These are phyloP conservation scores for Aureobasidium vineae DNA, from an alignment of 2,329 filamentous ascomycete species.

Conservation along the genomic window DNA sequence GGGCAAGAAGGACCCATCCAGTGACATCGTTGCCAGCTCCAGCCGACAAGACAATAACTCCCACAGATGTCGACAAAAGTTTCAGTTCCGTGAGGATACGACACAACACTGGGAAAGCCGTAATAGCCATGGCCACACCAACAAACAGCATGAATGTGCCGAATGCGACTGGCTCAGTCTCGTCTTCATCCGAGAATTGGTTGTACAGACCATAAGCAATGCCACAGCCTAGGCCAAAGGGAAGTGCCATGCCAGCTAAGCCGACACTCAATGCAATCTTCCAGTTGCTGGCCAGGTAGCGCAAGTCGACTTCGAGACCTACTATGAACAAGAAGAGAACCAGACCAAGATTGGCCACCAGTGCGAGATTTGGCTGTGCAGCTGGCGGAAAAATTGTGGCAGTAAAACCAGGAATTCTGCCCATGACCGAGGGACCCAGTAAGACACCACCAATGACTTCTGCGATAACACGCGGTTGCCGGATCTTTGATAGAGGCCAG, in stretches of 20 bases:
- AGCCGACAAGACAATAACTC: constrained; percentile 83
- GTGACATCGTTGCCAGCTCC: constrained; percentile 91
- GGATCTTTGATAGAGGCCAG: constrained; percentile 71
- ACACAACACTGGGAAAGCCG: constrained; percentile 84
- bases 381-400: constrained; percentile 70
- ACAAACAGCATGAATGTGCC: constrained; percentile 73
- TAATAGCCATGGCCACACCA: constrained; percentile 90
- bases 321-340: constrained; percentile 86
- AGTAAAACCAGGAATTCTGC: constrained; percentile 76
- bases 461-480: constrained; percentile 78
- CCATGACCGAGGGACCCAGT: constrained; percentile 83
- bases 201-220: constrained; percentile 80
- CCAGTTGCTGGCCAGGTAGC: constrained; percentile 77
- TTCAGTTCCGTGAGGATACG: constrained; percentile 91
- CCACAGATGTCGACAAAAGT: constrained; percentile 76
- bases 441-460: constrained; percentile 84
- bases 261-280: constrained; percentile 73
- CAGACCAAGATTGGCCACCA: constrained; percentile 80
- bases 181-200: constrained; percentile 61
- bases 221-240: constrained; percentile 77
- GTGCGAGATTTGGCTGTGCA: constrained; percentile 71
- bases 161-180: constrained; percentile 59
- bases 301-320: constrained; percentile 80
- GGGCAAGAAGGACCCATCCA: constrained; percentile 86
- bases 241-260: constrained; percentile 73